Conservation (phyloP, 305 asterid genomes). For the Rubia tinctorum region DNA sequence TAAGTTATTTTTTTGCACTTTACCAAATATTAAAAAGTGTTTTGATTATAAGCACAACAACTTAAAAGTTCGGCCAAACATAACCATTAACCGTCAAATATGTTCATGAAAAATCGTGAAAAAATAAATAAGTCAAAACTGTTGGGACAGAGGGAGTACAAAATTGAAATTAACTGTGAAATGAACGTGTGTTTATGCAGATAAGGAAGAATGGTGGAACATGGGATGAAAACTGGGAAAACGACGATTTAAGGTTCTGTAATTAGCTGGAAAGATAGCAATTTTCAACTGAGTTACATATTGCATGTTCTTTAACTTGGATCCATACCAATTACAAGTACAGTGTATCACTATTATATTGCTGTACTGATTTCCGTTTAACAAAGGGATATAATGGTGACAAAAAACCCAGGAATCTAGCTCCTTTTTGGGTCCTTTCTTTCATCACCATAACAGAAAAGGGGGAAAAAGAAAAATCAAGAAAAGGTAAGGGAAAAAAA, state of each 20-base stretch:
- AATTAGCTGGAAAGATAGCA: constrained; percentile 35
- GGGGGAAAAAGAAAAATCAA: not conserved
- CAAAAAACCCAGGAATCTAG: constrained; percentile 44
- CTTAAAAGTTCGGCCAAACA: no score
- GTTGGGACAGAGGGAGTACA: no score
- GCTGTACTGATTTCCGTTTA: constrained; percentile 17
- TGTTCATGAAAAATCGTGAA: no score
- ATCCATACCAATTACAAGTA: not conserved
- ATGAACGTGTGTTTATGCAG: no score
- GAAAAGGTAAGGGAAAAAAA: constrained; percentile 12
- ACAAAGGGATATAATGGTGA: constrained; percentile 23
- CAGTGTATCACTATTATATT: not conserved
- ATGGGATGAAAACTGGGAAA: not conserved
- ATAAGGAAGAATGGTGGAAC: not conserved
- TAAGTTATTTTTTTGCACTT: no score
- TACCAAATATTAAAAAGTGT: no score
- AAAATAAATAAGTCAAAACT: no score
- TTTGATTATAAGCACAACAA: no score
- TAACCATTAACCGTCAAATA: no score
- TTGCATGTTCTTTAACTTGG: constrained; percentile 16
- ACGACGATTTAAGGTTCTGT: not conserved
- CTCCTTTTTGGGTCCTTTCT: constrained; percentile 30
- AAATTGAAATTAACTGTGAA: no score
- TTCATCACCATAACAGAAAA: constrained; percentile 33
- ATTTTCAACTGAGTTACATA: constrained; percentile 9